Base-by-base conservation (phyloP, 169 alveolate species). In the Eimeria maxima region DNA sequence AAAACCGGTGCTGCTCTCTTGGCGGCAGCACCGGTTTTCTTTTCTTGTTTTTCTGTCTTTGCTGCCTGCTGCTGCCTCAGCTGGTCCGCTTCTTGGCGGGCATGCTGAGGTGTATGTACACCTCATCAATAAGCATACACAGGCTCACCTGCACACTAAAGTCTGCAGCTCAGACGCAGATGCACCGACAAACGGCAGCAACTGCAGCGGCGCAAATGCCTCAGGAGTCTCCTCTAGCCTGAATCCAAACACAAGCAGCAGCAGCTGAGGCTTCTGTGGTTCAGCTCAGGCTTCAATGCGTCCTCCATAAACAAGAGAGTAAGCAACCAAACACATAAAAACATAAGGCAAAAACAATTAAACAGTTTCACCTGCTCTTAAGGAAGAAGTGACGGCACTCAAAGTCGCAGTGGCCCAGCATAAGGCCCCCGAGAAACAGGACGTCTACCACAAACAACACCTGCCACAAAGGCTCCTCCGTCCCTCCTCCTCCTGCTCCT, bases 391-490 rank as follows among this genome's bases (percentile, higher is more conserved):
- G 92, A n/a, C 96, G 81, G 60, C 96, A 93, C 42, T 69, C 86
- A 16, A 87, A 76, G 27, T 93, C 93, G 81, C 92, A 86, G 57
- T 93, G 83, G 45, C 96, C 96, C 16, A 93, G 93, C 96, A 93
- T 93, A 74, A 86, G 60, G 73, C 88, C 92, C 81, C 89, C 86
- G 74, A 86, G 74, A 86, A 86, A 93, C 29, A 93, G 57, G 10
- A 93, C 96, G 63, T 93, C 96, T 11, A 87, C 76, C 16, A 93
- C 92, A 76, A 93, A 93, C 71, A 93, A 63, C 71, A 80, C 45
- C 87, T 83, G 71, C 91, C 91, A 83, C 45, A 55, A 53, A 8
- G 91, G 91, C 55, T 50, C 91, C 55, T 50, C 74, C 22, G n/a
- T 29, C 22, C 45, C 45, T 11, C 69, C 47, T 20, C 44, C 53